phyloP scores from a whole-genome alignment of 2,329 filamentous ascomycete genomes.

The Massarina eburnea region DNA sequence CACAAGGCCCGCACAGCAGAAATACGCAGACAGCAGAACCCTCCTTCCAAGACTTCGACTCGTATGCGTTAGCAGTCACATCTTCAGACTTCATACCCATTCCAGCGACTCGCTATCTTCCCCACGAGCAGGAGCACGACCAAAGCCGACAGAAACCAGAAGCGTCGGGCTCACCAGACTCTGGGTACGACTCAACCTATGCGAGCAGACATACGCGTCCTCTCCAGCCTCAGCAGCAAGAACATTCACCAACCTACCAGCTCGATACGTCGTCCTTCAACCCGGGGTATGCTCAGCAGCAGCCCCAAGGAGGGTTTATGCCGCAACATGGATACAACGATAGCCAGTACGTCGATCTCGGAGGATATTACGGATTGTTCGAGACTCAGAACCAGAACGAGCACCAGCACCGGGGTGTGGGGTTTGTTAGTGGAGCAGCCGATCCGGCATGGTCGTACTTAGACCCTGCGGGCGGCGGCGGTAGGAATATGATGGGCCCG shows the following conservation, averaged over 20 bases:
- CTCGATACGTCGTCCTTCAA: neutral
- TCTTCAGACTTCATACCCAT: slow-evolving; percentile 7
- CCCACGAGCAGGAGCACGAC: neutral
- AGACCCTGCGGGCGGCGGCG: neutral
- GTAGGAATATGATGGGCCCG: slow-evolving; percentile 1
- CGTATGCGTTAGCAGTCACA: neutral
- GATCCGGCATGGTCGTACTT: slow-evolving; percentile 7
- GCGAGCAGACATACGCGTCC: neutral
- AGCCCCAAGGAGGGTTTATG: neutral
- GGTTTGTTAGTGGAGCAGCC: slow-evolving; percentile 1
- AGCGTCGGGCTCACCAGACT: slow-evolving; percentile 18
- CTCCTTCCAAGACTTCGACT: slow-evolving; percentile 8
- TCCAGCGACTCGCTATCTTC: neutral
- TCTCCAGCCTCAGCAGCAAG: neutral
- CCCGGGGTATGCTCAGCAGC: neutral
- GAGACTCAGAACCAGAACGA: neutral
- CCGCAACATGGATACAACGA: neutral
- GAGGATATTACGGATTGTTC: slow-evolving; percentile 13
- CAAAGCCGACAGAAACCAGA: neutral
- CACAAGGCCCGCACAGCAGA: neutral
- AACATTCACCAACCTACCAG: neutral
- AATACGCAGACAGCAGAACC: neutral
- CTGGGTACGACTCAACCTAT: slow-evolving; percentile 19
- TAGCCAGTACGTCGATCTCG: slow-evolving; percentile 10
- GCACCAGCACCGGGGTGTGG: neutral